Evolutionary conservation across 495 filamentous ascomycete species (phyloP), one percentile per base, ranked within the genome.

Genomic region (Penicillium desertorum): DNA sequence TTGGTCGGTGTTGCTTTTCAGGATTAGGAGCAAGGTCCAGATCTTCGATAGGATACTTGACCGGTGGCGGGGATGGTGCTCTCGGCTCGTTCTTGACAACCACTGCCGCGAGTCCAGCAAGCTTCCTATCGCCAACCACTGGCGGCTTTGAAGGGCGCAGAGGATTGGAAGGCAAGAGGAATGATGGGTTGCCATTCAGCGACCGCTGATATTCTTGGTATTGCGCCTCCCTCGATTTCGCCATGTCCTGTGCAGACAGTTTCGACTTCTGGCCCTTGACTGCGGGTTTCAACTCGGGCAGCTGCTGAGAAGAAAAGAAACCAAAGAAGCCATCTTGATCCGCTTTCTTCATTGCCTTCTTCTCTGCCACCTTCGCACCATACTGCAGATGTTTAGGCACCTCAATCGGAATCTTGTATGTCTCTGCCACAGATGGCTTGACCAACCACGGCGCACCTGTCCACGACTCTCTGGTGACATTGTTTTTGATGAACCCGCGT

Each of bases 41-140:
- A 71, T 98, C 94, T 59, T 98, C 94, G 55, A 96, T 96, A 0
- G 94, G 94, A 68, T 96, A 97, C 66, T 93, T 96, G 56, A 93
- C 84, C 0, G 87, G 85, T 25, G 90, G 89, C 19, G 89, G 89
- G 5, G 90, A 82, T 10, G 89, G 83, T 5, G 83, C 81, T 46
- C 72, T 76, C 4, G 71, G 57, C 39, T 78, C 74, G 30, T 61
- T 61, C 55, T 76, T 78, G 42, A 75, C 55, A 30, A 76, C 63
- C 17, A 71, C 72, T 7, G 62, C 45, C 17, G 75, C 69, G 19
- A n/a, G 14, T 4, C 43, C 53, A 22, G 62, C 58, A 16, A 62
- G 51, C 58, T 71, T 76, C 60, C 66, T 75, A 27, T 77, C 75
- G 50, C 64, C 68, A 23, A 80, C 71, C 56, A 72, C 72, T 59